phyloP scores from a whole-genome alignment of 108 stramenopile genomes.

The Cyclotella sp. region DNA sequence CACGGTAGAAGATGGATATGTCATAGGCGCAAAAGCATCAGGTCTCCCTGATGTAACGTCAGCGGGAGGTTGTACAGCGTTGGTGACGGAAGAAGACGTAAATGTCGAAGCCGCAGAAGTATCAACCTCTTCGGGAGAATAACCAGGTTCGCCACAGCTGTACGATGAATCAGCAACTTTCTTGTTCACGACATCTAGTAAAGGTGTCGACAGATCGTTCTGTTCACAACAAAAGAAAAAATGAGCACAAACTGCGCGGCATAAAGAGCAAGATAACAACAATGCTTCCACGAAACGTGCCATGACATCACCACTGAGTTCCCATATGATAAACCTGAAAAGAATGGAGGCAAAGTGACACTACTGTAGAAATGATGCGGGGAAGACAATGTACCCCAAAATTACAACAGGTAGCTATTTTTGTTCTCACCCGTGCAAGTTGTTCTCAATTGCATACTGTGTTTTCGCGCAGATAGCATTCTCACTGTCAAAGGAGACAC shows the following conservation, averaged over 20 bases:
- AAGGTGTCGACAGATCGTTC: slow-evolving; percentile 24
- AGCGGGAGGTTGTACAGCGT: not conserved
- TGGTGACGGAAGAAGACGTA: slow-evolving; percentile 4
- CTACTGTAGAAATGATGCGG: slow-evolving; percentile 2
- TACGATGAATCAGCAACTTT: slow-evolving; percentile 24
- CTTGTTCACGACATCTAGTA: slow-evolving; percentile 25
- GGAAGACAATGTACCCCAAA: slow-evolving; percentile 12
- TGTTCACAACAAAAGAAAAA: no score
- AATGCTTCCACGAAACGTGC: not conserved
- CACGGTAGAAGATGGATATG: not conserved
- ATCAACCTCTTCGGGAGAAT: slow-evolving; percentile 4
- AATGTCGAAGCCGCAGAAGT: not conserved
- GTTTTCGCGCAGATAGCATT: slow-evolving; percentile 44
- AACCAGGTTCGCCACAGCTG: slow-evolving; percentile 21
- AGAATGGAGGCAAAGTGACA: slow-evolving; percentile 8
- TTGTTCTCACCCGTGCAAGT: slow-evolving; percentile 26
- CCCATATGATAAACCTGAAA: not conserved
- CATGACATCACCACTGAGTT: slow-evolving; percentile 33
- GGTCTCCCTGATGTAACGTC: not conserved
- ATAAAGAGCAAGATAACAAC: no score
- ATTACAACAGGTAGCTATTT: slow-evolving; percentile 1
- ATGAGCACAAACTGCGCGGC: no score
- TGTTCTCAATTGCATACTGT: slow-evolving; percentile 36
- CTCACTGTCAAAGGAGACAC: slow-evolving; percentile 39
- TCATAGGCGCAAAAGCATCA: not conserved